Conservation (phyloP, 495 filamentous ascomycete genomes). For the Usnea hakonensis region DNA sequence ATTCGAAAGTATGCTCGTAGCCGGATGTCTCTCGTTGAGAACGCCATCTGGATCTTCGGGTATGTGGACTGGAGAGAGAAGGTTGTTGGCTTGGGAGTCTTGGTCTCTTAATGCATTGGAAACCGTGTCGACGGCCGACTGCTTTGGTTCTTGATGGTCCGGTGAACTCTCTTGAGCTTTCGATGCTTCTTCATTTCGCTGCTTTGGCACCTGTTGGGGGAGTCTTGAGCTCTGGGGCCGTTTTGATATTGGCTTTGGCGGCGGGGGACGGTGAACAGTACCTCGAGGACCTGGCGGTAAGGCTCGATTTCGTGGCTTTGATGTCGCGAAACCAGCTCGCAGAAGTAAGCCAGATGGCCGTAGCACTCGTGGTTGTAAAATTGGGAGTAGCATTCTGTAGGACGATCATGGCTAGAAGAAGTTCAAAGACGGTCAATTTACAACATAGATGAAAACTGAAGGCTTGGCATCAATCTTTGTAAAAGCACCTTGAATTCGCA, state of each 20-base stretch:
- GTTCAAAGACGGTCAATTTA: neutral
- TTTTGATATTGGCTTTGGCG: conserved; percentile 1
- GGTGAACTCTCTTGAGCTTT: neutral
- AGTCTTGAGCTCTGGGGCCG: conserved; percentile 5
- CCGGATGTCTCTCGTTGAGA: conserved; percentile 54
- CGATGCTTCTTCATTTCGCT: neutral
- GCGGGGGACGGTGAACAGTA: conserved; percentile 1
- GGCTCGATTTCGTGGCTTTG: neutral
- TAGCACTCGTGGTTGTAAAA: neutral
- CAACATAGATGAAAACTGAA: neutral
- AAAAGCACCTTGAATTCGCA: too few relatives aligned
- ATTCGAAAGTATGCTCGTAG: conserved; percentile 50
- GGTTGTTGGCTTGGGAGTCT: conserved; percentile 39
- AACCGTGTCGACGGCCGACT: conserved; percentile 15
- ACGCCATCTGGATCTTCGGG: conserved; percentile 57
- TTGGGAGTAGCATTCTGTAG: conserved; percentile 7
- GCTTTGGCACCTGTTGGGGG: neutral
- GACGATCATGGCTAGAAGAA: neutral
- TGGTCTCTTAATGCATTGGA: conserved; percentile 21
- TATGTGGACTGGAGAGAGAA: conserved; percentile 48
- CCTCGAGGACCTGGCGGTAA: conserved; percentile 3
- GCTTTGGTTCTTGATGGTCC: neutral
- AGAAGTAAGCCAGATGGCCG: conserved; percentile 5
- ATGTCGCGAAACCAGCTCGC: conserved; percentile 13
- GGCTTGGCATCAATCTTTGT: neutral